Evolutionary conservation across 2,329 filamentous ascomycete genomes (phyloP).

Genomic region (Cytospora piceicola): DNA sequence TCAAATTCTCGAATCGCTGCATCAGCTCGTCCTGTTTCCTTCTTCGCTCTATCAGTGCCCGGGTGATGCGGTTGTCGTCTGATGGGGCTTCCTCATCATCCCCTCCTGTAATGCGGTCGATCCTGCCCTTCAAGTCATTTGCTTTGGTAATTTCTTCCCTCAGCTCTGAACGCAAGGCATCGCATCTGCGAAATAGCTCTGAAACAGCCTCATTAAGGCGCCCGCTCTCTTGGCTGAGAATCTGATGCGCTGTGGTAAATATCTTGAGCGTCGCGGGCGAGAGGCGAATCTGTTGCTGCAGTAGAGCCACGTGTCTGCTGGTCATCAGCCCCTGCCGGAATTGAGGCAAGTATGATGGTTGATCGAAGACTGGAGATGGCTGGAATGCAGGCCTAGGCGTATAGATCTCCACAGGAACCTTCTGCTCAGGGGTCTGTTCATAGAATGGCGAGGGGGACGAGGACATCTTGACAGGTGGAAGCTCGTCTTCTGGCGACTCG

Average conservation of each 20-base stretch:
- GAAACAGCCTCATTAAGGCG: constrained; percentile 70
- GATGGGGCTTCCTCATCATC: constrained; percentile 57
- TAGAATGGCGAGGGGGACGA: constrained; percentile 47
- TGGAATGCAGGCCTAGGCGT: constrained; percentile 70
- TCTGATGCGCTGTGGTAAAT: constrained; percentile 73
- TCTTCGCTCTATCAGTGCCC: constrained; percentile 58
- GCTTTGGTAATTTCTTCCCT: constrained; percentile 68
- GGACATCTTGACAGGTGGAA: constrained; percentile 33
- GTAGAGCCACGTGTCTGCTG: constrained; percentile 61
- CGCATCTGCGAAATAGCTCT: constrained; percentile 73
- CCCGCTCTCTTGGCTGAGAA: constrained; percentile 71
- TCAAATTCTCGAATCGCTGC: constrained; percentile 63
- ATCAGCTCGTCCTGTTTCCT: constrained; percentile 60
- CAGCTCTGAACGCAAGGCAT: constrained; percentile 69
- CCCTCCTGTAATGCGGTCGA: constrained; percentile 68
- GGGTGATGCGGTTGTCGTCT: constrained; percentile 61
- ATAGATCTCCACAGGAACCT: constrained; percentile 51
- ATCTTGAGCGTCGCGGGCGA: constrained; percentile 72
- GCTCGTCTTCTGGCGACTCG: constrained; percentile 59
- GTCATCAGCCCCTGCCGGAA: constrained; percentile 62
- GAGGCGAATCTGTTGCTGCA: constrained; percentile 70
- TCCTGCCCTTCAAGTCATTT: constrained; percentile 65
- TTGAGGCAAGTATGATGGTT: constrained; percentile 31
- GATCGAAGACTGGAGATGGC: constrained; percentile 63
- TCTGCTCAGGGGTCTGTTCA: constrained; percentile 42